Percentiles rank a stretch among this genome's conserved stretches.
phyloP scores from a whole-genome alignment of 345 rosid genomes.

The Barbarea vulgaris region DNA sequence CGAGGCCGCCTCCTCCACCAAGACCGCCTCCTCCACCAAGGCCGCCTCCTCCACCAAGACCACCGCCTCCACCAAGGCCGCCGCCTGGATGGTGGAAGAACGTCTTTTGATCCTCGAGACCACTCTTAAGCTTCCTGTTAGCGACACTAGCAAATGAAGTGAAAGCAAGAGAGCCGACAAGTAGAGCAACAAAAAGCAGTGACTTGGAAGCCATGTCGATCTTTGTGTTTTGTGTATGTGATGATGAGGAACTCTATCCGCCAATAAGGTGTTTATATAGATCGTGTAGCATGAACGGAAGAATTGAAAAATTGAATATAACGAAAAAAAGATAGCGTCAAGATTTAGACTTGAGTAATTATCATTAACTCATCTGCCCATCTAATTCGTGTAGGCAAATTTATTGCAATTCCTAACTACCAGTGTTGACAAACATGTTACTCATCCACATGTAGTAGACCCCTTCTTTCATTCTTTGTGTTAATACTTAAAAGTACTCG shows the following conservation, averaged over 20 bases:
- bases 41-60: slow-evolving; percentile 44
- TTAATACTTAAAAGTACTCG: slow-evolving; percentile 19
- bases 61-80: slow-evolving; percentile 38
- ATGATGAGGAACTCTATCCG: slow-evolving; percentile 30
- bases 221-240: slow-evolving; percentile 31
- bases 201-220: slow-evolving; percentile 41
- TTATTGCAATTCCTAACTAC: slow-evolving; percentile 40
- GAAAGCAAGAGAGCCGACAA: slow-evolving; percentile 39
- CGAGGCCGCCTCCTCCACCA: slow-evolving; percentile 43
- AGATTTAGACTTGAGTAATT: slow-evolving; percentile 9
- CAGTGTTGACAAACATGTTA: slow-evolving; percentile 31
- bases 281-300: slow-evolving; percentile 4
- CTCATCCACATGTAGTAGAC: slow-evolving; percentile 42
- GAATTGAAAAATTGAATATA: not conserved
- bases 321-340: not conserved
- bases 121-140: slow-evolving; percentile 40
- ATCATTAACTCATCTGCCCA: slow-evolving; percentile 40
- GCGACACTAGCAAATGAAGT: slow-evolving; percentile 39
- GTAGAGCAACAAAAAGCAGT: slow-evolving; percentile 38
- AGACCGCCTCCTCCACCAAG: slow-evolving; percentile 24
- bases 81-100: slow-evolving; percentile 37
- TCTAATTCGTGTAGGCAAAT: slow-evolving; percentile 40
- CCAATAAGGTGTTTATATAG: slow-evolving; percentile 37
- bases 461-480: slow-evolving; percentile 29
- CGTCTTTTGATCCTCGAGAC: slow-evolving; percentile 41